Evolutionary conservation across 1,284 basidiomycete species (phyloP).

Genomic region (Puccinia sorghi): DNA sequence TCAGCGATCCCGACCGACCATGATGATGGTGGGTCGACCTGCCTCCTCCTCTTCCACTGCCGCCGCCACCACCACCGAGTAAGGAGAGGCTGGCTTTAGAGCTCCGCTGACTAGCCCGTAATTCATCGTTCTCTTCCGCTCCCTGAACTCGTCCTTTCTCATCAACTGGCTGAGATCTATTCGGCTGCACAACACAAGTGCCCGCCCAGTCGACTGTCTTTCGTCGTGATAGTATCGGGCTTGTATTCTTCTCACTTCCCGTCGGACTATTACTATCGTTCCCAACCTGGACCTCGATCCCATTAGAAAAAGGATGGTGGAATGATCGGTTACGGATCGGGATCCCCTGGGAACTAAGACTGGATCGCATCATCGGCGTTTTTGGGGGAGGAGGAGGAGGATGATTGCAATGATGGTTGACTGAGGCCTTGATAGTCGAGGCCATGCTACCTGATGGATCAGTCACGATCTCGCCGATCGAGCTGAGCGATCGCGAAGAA

Average conservation of each 20-base stretch:
- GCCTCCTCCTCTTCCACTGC: not conserved
- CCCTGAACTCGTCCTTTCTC: not conserved
- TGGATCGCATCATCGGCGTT: constrained; percentile 10
- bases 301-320: constrained; percentile 34
- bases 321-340: constrained; percentile 23
- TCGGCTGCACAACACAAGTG: not conserved
- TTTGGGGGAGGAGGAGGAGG: not conserved
- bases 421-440: constrained; percentile 10
- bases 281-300: not conserved
- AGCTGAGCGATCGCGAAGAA: constrained; percentile 46
- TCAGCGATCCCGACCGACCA: constrained; percentile 13
- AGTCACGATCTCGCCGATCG: constrained; percentile 48
- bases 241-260: not conserved
- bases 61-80: not conserved
- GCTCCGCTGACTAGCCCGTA: not conserved
- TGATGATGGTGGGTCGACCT: not conserved
- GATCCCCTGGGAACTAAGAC: constrained; percentile 21
- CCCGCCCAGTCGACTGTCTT: constrained; percentile 41
- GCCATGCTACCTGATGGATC: constrained; percentile 20
- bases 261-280: not conserved
- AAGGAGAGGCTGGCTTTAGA: not conserved
- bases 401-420: not conserved
- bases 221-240: constrained; percentile 28
- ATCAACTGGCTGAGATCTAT: not conserved
- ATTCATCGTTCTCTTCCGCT: not conserved